Percentiles rank a stretch among this genome's conserved stretches.
phyloP scores from a whole-genome alignment of 495 filamentous ascomycete species.

The Aspergillus sparsus region DNA sequence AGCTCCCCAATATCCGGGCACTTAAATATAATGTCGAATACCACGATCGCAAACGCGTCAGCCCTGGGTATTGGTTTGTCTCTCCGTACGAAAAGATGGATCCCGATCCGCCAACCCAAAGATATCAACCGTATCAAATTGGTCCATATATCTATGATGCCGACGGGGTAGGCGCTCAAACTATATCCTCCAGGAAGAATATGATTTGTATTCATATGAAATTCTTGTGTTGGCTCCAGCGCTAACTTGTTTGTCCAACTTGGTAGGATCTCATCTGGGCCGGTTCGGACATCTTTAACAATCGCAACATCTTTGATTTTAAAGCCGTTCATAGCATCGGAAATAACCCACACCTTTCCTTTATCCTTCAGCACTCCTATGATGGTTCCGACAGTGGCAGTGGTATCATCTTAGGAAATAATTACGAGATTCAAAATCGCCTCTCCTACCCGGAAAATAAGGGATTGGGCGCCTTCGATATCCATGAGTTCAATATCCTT shows the following conservation, averaged over 20 bases:
- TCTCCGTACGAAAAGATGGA: slow-evolving; percentile 26
- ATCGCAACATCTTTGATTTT: slow-evolving; percentile 42
- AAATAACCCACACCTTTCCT: slow-evolving; percentile 37
- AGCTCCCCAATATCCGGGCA: slow-evolving; percentile 24
- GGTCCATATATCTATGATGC: slow-evolving; percentile 44
- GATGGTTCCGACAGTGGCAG: slow-evolving; percentile 33
- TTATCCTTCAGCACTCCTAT: slow-evolving; percentile 37
- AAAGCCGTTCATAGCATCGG: slow-evolving; percentile 30
- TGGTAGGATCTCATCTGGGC: slow-evolving; percentile 37
- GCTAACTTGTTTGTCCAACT: slow-evolving; percentile 22
- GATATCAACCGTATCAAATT: slow-evolving; percentile 36
- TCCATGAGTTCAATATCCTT: slow-evolving; percentile 51
- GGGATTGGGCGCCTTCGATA: slow-evolving; percentile 35
- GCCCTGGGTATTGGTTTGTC: slow-evolving; percentile 33
- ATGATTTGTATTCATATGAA: neutral
- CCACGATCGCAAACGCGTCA: slow-evolving; percentile 20
- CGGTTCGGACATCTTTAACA: slow-evolving; percentile 29
- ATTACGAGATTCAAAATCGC: slow-evolving; percentile 34
- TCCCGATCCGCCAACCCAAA: slow-evolving; percentile 19
- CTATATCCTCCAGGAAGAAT: neutral
- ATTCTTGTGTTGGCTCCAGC: neutral
- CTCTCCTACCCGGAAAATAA: slow-evolving; percentile 34
- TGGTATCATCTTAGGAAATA: slow-evolving; percentile 33
- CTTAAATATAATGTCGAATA: slow-evolving; percentile 23
- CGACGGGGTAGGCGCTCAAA: slow-evolving; percentile 30